Conservation (phyloP, 805 yeast species). For the Blastobotrys attinorum region DNA sequence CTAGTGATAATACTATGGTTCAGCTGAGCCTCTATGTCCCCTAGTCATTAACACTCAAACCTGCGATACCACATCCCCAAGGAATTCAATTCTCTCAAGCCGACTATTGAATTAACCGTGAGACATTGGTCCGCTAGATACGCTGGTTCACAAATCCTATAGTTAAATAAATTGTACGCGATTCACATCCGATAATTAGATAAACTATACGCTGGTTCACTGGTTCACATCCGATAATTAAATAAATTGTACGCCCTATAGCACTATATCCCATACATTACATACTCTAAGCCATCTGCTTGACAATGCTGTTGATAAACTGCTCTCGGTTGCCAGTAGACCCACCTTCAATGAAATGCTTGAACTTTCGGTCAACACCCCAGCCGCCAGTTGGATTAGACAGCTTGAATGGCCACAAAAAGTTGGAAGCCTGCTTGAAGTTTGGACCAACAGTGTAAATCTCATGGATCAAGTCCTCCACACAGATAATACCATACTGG, state of each 20-base stretch:
- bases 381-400: conserved; percentile 79
- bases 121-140: too few species aligned
- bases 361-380: conserved; percentile 74
- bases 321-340: conserved; percentile 79
- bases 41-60: too few species aligned
- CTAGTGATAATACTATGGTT: too few species aligned
- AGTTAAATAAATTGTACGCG: too few species aligned
- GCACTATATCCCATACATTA: neutral
- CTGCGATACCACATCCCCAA: too few species aligned
- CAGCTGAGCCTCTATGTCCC: too few species aligned
- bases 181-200: too few species aligned
- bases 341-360: conserved; percentile 80
- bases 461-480: conserved; percentile 77
- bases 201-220: too few species aligned
- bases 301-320: conserved; percentile 65
- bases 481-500: conserved; percentile 64
- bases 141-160: neutral
- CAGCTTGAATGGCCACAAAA: conserved; percentile 79
- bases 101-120: too few species aligned
- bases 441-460: conserved; percentile 77
- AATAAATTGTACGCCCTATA: neutral
- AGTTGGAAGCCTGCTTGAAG: conserved; percentile 81
- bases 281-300: conserved; percentile 53
- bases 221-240: too few species aligned
- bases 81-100: too few species aligned